A percentile compares a stretch with the other conserved stretches of the same genome.
phyloP scores from a whole-genome alignment of 2,329 filamentous ascomycete species.

The Podosphaera xanthii region DNA sequence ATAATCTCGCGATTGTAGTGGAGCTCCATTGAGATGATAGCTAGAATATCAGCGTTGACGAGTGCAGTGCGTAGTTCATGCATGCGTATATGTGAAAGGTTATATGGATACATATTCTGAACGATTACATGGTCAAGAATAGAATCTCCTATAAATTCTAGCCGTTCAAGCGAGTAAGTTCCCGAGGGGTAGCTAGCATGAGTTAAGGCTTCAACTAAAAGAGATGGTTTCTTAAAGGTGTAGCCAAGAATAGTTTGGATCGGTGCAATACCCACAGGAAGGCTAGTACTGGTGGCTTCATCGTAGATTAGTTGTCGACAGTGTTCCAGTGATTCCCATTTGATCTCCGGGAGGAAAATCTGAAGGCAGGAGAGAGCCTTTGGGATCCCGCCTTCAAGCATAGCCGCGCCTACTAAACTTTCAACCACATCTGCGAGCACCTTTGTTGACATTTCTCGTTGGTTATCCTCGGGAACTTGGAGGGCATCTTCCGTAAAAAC shows the following conservation, averaged over 20 bases:
- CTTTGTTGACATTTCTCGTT: slow-evolving; percentile 41
- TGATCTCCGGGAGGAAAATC: slow-evolving; percentile 37
- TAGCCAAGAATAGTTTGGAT: slow-evolving; percentile 51
- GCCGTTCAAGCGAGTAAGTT: slow-evolving; percentile 35
- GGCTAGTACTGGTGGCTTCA: slow-evolving; percentile 16
- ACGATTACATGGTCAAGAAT: slow-evolving; percentile 62
- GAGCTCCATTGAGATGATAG: slow-evolving; percentile 47
- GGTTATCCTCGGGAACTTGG: slow-evolving; percentile 5
- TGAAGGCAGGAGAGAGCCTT: slow-evolving; percentile 41
- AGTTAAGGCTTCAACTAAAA: slow-evolving; percentile 62
- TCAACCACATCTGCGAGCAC: slow-evolving; percentile 74
- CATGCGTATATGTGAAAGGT: slow-evolving; percentile 37
- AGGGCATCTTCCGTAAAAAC: slow-evolving; percentile 28
- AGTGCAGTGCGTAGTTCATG: slow-evolving; percentile 53
- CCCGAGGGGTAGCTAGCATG: slow-evolving; percentile 37
- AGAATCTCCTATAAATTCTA: slow-evolving; percentile 77
- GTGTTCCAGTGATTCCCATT: slow-evolving; percentile 26
- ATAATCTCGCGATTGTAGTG: slow-evolving; percentile 17
- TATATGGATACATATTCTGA: slow-evolving; percentile 25
- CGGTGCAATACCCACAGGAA: slow-evolving; percentile 21
- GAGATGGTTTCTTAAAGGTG: slow-evolving; percentile 38
- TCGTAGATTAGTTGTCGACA: slow-evolving; percentile 23
- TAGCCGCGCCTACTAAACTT: slow-evolving; percentile 57
- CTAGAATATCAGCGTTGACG: slow-evolving; percentile 61
- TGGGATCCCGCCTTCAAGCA: slow-evolving; percentile 39